phyloP scores from a whole-genome alignment of 768 basidiomycete genomes.

The Pisolithus orientalis region DNA sequence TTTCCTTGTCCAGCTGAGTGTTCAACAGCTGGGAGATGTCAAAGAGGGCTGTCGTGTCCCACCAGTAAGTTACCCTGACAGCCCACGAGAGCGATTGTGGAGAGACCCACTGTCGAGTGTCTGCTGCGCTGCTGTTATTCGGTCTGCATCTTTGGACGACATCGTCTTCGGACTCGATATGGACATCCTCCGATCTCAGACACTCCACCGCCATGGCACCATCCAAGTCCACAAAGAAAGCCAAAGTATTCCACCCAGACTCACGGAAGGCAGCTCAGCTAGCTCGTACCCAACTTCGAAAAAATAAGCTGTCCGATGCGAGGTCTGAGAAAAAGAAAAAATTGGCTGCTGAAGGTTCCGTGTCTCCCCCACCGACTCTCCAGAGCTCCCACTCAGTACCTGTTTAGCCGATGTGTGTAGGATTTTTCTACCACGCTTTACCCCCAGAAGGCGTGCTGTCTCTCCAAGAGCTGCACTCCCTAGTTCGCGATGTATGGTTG shows the following conservation, averaged over 20 bases:
- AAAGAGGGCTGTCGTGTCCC: slow-evolving; percentile 52
- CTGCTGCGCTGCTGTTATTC: slow-evolving; percentile 58
- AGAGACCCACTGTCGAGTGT: slow-evolving; percentile 59
- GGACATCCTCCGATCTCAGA: background rate
- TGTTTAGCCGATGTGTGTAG: slow-evolving; percentile 58
- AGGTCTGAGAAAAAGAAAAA: slow-evolving; percentile 53
- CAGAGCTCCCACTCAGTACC: background rate
- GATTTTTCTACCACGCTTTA: slow-evolving; percentile 70
- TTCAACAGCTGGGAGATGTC: slow-evolving; percentile 87
- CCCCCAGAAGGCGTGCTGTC: slow-evolving; percentile 53
- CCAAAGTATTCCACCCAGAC: slow-evolving; percentile 77
- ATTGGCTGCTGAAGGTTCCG: slow-evolving; percentile 45
- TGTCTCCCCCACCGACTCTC: background rate
- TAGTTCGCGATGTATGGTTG: slow-evolving; percentile 67
- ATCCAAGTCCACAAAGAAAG: slow-evolving; percentile 41
- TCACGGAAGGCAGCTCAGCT: slow-evolving; percentile 81
- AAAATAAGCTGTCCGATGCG: slow-evolving; percentile 55
- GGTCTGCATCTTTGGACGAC: slow-evolving; percentile 50
- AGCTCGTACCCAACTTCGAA: slow-evolving; percentile 58
- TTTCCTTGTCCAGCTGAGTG: slow-evolving; percentile 84
- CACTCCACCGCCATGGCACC: background rate
- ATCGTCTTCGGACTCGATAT: slow-evolving; percentile 8
- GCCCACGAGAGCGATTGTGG: background rate
- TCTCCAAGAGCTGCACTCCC: slow-evolving; percentile 57
- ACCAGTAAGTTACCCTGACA: slow-evolving; percentile 3